These are phyloP conservation scores for Picochlorum costavermella DNA, from an alignment of 139 green algal species.

Conservation along the genomic window DNA sequence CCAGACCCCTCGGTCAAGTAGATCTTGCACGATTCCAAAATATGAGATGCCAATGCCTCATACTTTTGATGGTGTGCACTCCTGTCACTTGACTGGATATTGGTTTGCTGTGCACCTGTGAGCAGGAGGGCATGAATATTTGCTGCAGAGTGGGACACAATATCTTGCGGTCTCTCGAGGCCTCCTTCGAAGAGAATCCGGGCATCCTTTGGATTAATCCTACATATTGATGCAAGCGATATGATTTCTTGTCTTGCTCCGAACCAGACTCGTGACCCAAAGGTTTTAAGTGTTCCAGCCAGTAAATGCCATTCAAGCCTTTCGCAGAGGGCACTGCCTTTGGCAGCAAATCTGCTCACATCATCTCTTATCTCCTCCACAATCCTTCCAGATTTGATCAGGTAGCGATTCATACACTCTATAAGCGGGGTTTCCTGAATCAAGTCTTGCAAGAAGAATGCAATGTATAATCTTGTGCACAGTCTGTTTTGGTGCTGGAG, in stretches of 20 bases:
- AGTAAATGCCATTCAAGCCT: constrained; percentile 59
- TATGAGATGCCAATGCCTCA: no score
- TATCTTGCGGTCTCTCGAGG: no score
- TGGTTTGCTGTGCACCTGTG: no score
- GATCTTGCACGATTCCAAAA: no score
- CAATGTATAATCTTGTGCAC: constrained; percentile 24
- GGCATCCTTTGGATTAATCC: background rate
- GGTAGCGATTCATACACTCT: constrained; percentile 14
- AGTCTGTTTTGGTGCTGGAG: constrained; percentile 1
- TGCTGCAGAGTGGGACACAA: no score
- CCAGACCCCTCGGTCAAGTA: no score
- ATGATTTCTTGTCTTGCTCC: constrained; percentile 9
- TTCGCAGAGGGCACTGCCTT: constrained; percentile 69
- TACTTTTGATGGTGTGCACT: no score
- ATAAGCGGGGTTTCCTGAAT: constrained; percentile 32
- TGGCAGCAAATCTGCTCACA: constrained; percentile 47
- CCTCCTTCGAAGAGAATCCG: background rate
- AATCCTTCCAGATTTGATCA: constrained; percentile 17
- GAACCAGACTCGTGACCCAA: constrained; percentile 18
- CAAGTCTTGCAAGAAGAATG: background rate
- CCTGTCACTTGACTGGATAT: no score
- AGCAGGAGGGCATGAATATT: no score
- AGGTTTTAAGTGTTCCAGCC: constrained; percentile 61
- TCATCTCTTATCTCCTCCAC: constrained; percentile 21
- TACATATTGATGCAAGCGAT: constrained; percentile 4